These are phyloP conservation scores for Hirschioporus abietinus DNA, from an alignment of 768 basidiomycete species.

Conservation along the genomic window DNA sequence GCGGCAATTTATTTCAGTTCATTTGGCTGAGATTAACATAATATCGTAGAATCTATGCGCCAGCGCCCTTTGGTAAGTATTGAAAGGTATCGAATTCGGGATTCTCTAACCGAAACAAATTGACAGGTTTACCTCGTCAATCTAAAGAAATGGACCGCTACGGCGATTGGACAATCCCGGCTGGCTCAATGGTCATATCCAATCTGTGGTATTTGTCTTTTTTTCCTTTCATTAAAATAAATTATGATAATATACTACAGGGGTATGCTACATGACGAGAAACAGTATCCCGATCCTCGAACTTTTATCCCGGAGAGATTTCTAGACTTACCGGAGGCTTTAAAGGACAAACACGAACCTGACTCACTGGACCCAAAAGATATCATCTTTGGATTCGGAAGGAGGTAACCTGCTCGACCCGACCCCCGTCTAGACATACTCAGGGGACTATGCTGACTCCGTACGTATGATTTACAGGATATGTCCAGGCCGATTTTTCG, in stretches of 20 bases:
- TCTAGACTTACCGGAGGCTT: not conserved
- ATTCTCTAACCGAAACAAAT: not conserved
- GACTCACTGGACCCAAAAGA: not conserved
- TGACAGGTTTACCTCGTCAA: slow-evolving; percentile 5
- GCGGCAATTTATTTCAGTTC: not conserved
- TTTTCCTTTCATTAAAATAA: not conserved
- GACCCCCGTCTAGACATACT: not conserved
- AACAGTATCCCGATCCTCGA: not conserved
- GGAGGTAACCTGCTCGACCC: not conserved
- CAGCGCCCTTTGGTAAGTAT: not conserved
- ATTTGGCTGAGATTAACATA: not conserved
- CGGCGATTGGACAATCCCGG: slow-evolving; percentile 5
- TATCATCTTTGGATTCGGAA: not conserved
- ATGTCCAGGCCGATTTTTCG: slow-evolving; percentile 13
- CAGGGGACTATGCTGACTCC: not conserved
- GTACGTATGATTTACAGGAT: slow-evolving; percentile 7
- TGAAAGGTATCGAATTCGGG: not conserved
- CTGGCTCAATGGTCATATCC: slow-evolving; percentile 3
- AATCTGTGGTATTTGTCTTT: not conserved
- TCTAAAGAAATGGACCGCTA: slow-evolving; percentile 8
- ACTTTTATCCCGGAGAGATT: not conserved
- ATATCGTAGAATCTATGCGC: not conserved
- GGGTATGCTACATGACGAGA: not conserved
- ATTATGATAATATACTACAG: not conserved
- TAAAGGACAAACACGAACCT: not conserved